These are phyloP conservation scores for Flammula alnicola DNA, from an alignment of 1,284 basidiomycete genomes.

Conservation along the genomic window DNA sequence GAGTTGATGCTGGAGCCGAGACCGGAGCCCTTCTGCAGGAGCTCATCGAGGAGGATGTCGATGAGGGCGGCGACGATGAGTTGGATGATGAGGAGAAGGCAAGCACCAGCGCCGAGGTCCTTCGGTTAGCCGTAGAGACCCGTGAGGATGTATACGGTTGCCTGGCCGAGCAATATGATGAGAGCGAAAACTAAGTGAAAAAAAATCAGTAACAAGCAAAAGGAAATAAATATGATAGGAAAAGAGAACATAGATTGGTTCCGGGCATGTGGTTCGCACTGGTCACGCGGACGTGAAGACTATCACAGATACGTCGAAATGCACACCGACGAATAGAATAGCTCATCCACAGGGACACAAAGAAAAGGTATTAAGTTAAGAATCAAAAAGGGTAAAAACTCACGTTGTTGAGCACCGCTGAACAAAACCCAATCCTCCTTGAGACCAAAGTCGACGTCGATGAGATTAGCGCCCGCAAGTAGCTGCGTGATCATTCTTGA, in stretches of 20 bases:
- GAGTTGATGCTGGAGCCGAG: no score
- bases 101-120: slow-evolving; percentile 95
- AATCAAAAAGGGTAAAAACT: slow-evolving; percentile 36
- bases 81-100: slow-evolving; percentile 93
- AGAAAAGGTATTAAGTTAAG: background rate
- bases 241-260: background rate
- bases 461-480: slow-evolving; percentile 92
- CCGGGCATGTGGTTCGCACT: no score
- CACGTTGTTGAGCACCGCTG: slow-evolving; percentile 95
- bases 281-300: no score
- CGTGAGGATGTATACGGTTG: slow-evolving; percentile 96
- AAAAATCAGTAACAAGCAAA: slow-evolving; percentile 9
- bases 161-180: slow-evolving; percentile 95
- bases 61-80: no score
- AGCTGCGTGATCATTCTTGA: slow-evolving; percentile 99
- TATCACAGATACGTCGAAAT: no score
- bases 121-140: slow-evolving; percentile 95
- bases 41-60: no score
- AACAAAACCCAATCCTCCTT: slow-evolving; percentile 98
- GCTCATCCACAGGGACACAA: background rate
- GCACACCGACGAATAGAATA: background rate
- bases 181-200: slow-evolving; percentile 89
- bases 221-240: background rate
- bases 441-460: no score
- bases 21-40: no score